Evolutionary conservation across 148 eudicot genomes (phyloP).

Genomic region (Spergularia marina): DNA sequence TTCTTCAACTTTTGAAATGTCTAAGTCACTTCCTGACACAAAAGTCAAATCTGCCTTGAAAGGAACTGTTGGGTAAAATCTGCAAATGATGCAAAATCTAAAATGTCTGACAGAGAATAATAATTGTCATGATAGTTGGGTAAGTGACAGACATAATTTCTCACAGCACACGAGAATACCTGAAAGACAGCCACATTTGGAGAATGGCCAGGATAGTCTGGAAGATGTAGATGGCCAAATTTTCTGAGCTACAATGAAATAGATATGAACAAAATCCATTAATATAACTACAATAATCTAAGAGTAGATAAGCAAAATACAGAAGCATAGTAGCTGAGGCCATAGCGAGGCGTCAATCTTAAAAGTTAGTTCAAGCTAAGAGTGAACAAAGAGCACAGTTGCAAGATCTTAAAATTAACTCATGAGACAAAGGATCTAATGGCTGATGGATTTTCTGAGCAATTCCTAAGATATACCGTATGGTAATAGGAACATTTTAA

Average conservation of each 20-base stretch:
- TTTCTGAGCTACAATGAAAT: constrained; percentile 48
- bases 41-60: constrained; percentile 78
- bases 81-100: constrained; percentile 29
- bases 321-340: background rate
- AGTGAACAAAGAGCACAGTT: no score
- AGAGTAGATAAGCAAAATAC: background rate
- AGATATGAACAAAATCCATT: constrained; percentile 1
- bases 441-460: no score
- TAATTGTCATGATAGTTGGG: background rate
- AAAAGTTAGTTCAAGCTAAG: background rate
- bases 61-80: constrained; percentile 68
- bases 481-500: no score
- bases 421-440: no score
- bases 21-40: constrained; percentile 56
- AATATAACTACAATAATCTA: background rate
- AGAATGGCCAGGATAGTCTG: constrained; percentile 56
- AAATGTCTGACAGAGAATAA: background rate
- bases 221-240: constrained; percentile 57
- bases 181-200: constrained; percentile 80
- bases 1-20: constrained; percentile 46
- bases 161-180: constrained; percentile 38
- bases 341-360: background rate
- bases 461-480: no score
- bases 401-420: no score
- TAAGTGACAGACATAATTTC: background rate